Evolutionary conservation across 2,329 filamentous ascomycete genomes (phyloP), one percentile per base, ranked within the genome.

Genomic region (Amauroascus niger): DNA sequence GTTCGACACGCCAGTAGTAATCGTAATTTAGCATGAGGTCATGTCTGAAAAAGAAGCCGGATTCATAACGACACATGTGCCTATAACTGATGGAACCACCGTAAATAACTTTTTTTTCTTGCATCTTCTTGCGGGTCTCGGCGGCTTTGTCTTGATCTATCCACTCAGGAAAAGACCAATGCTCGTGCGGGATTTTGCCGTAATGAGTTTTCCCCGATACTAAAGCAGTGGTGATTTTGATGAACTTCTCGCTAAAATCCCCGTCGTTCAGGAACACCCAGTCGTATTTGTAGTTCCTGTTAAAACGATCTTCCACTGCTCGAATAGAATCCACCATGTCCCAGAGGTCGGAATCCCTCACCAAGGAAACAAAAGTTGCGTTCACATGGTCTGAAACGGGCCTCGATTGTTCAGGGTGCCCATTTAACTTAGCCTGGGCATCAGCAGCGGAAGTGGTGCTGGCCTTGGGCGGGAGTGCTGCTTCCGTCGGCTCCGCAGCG

Each of bases 41-140:
- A 70, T 98, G 93, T 57, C 86, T 88, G 82, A 97, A 98, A 79
- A 98, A 98, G 79, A 98, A 98, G 37, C 93, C 93, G 6, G 91
- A 97, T 73, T 98, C 93, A 68, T 95, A 98, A 60, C 93, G 88
- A 74, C 93, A 98, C 93, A 98, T 98, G 77, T 98, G 94, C 59
- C 93, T 84, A 76, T 98, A 98, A 74, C 88, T 95, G 73, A 95
- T 75, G 9, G 89, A 95, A 71, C 97, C 93, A 57, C 93, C 93
- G 68, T 98, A 98, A 72, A 98, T 98, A 70, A 98, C 95, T 76
- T 96, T 94, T 68, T 84, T 83, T 69, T 88, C 80, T 54, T 81
- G 83, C 93, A 98, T 98, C 63, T 96, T 88, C 74, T 96, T 85
- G 57, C 93, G 87, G 57, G 93, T 89, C 71, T 88, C 86, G 65